phyloP scores from a whole-genome alignment of 192 early-diverging fungal genomes.

The Mortierella alpina region DNA sequence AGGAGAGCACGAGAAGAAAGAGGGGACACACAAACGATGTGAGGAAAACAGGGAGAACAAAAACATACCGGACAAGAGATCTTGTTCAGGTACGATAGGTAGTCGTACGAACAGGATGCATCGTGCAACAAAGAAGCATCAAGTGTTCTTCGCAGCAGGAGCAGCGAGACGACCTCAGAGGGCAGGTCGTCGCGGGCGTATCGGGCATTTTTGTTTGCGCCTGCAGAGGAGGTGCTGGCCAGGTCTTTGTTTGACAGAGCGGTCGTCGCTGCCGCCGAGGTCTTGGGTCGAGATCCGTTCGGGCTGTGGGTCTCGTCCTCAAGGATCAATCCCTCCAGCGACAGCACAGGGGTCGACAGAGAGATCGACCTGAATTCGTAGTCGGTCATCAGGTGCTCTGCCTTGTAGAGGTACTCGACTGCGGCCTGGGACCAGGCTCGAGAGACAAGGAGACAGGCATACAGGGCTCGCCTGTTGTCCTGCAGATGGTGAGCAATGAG shows the following conservation, averaged over 20 bases:
- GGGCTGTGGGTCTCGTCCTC: not conserved
- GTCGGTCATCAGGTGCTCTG: conserved; percentile 40
- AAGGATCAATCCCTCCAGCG: conserved; percentile 1
- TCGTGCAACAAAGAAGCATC: conserved; percentile 33
- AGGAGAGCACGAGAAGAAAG: not conserved
- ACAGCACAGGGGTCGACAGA: not conserved
- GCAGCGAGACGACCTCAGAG: conserved; percentile 9
- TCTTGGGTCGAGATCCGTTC: too few relatives aligned
- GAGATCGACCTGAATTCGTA: conserved; percentile 8
- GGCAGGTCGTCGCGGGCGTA: not conserved
- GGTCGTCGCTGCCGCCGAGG: too few relatives aligned
- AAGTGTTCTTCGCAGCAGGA: conserved; percentile 22
- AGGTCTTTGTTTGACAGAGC: not conserved
- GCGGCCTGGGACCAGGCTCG: conserved; percentile 47
- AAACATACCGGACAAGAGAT: conserved; percentile 44
- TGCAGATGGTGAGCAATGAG: conserved; percentile 18
- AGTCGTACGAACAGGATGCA: conserved; percentile 27
- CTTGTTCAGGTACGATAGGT: conserved; percentile 40
- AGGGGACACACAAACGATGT: not conserved
- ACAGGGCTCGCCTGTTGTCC: conserved; percentile 26
- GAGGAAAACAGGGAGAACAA: not conserved
- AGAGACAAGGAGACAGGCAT: conserved; percentile 44
- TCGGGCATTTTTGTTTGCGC: not conserved
- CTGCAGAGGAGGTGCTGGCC: not conserved
- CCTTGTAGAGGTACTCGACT: conserved; percentile 50